Evolutionary conservation across 768 basidiomycete species (phyloP), one percentile per base, ranked within the genome.

Genomic region (Calocybe gangraenosa): DNA sequence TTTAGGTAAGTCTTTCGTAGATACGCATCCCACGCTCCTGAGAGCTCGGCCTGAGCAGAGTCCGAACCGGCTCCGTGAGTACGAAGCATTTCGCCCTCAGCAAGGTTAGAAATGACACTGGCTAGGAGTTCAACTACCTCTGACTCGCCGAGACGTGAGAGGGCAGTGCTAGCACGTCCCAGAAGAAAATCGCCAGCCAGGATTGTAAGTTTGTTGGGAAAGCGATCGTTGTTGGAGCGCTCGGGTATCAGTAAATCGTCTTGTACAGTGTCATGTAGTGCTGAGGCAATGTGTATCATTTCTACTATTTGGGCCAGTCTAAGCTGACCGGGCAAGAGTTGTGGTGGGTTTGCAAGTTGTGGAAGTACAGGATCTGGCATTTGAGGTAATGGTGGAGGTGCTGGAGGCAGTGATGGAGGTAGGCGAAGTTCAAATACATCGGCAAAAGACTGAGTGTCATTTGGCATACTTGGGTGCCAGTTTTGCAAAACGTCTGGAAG

Each of bases 101-200:
- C 94, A 31, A 95, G 73, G 60, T 97, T 98, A 2, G 91, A 82
- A 44, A 99, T 87, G 47, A 97, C 91, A 57, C 83, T 86, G 3
- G 92, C 81, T 37, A 97, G 80, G 47, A 98, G 76, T 63, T 99
- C 96, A 40, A 97, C 91, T 42, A 95, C 94, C 60, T 98, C 91
- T 55, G 67, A 73, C 48, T 84, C 83, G 3, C 93, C 94, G 6
- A 99, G 74, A 8, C 93, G 76, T 0, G 92, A 83, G 7, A 98
- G 73, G 0, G 92, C 90, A 2, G 91, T 83, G 52, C 84, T 87
- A 9, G 94, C 87, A 38, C 96, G 81, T 7, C 92, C 96, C 7
- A 99, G 79, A 15, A 99, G 73, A 65, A 98, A 98, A 65, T 98
- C 96, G 7, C 96, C 96, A 0, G 86, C 93, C 13, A 99, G 82